Conservation (phyloP, 495 filamentous ascomycete genomes). For the Penicillium pancosmium region DNA sequence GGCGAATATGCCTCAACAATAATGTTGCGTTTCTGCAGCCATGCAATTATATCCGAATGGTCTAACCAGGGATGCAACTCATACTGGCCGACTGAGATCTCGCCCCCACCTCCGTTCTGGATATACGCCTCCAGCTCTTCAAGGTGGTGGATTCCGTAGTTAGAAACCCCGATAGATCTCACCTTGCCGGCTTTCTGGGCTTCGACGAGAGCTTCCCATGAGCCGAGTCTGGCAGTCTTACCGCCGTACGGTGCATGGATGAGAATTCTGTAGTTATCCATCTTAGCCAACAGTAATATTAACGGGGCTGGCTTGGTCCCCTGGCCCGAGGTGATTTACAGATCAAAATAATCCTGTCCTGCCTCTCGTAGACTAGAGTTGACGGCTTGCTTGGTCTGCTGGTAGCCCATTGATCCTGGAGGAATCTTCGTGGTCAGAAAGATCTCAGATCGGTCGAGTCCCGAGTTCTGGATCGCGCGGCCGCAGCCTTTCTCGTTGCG, state of each 20-base stretch:
- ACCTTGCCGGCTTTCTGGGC: slow-evolving; percentile 53
- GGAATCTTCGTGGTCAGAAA: slow-evolving; percentile 63
- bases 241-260: slow-evolving; percentile 60
- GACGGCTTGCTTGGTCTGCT: slow-evolving; percentile 41
- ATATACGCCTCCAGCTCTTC: slow-evolving; percentile 72
- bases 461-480: slow-evolving; percentile 46
- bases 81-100: slow-evolving; percentile 82
- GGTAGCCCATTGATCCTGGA: slow-evolving; percentile 53
- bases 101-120: slow-evolving; percentile 68
- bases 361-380: slow-evolving; percentile 36
- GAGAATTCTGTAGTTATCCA: slow-evolving; percentile 36
- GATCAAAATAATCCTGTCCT: slow-evolving; percentile 63
- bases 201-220: slow-evolving; percentile 56
- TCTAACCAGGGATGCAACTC: slow-evolving; percentile 88
- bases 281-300: too few species aligned
- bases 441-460: slow-evolving; percentile 46
- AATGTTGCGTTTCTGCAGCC: slow-evolving; percentile 68
- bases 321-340: slow-evolving; percentile 38
- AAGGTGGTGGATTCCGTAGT: slow-evolving; percentile 59
- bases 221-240: slow-evolving; percentile 45
- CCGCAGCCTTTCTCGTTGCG: slow-evolving; percentile 57
- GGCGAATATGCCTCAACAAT: slow-evolving; percentile 81
- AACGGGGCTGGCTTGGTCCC: neutral
- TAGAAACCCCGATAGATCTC: slow-evolving; percentile 56
- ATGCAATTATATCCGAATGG: slow-evolving; percentile 72